Evolutionary conservation across 2,329 filamentous ascomycete species (phyloP).

Genomic region (Neurospora sp.): DNA sequence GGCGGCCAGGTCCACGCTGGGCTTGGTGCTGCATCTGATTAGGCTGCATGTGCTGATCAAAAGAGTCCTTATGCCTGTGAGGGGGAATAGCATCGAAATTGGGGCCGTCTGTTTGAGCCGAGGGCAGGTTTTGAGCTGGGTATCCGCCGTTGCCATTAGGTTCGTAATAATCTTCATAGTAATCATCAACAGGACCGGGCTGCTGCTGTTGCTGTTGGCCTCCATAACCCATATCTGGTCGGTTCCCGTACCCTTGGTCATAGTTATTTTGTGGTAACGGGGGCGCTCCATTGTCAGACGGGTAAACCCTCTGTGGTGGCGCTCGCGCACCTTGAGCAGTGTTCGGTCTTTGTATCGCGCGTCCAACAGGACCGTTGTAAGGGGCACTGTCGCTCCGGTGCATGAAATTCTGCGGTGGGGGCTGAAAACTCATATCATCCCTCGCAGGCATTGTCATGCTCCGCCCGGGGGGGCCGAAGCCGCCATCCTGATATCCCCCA

Average conservation of each 20-base stretch:
- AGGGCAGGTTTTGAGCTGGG: slow-evolving; percentile 18
- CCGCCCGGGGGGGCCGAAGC: slow-evolving; percentile 42
- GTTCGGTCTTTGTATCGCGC: slow-evolving; percentile 40
- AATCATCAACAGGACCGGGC: slow-evolving; percentile 35
- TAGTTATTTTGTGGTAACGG: slow-evolving; percentile 21
- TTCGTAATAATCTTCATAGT: slow-evolving; percentile 49
- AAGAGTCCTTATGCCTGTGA: slow-evolving; percentile 30
- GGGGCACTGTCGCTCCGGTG: slow-evolving; percentile 35
- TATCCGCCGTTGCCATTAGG: slow-evolving; percentile 21
- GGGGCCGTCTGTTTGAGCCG: slow-evolving; percentile 24
- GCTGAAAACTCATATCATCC: slow-evolving; percentile 25
- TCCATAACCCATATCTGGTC: slow-evolving; percentile 26
- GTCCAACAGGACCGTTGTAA: slow-evolving; percentile 29
- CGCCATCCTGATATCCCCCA: slow-evolving; percentile 28
- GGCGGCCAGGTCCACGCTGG: slow-evolving; percentile 41
- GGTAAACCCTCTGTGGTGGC: slow-evolving; percentile 44
- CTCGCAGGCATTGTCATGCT: slow-evolving; percentile 54
- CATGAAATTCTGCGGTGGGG: slow-evolving; percentile 15
- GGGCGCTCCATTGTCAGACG: slow-evolving; percentile 31
- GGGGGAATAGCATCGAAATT: slow-evolving; percentile 33
- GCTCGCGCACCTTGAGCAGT: slow-evolving; percentile 44
- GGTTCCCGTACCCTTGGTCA: slow-evolving; percentile 22
- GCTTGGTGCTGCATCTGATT: slow-evolving; percentile 26
- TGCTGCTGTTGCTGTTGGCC: slow-evolving; percentile 26
- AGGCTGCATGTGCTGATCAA: slow-evolving; percentile 39